Percentiles rank a stretch among this genome's conserved stretches.
phyloP scores from a whole-genome alignment of 2,329 filamentous ascomycete species.

The Teratosphaeria nubilosa region DNA sequence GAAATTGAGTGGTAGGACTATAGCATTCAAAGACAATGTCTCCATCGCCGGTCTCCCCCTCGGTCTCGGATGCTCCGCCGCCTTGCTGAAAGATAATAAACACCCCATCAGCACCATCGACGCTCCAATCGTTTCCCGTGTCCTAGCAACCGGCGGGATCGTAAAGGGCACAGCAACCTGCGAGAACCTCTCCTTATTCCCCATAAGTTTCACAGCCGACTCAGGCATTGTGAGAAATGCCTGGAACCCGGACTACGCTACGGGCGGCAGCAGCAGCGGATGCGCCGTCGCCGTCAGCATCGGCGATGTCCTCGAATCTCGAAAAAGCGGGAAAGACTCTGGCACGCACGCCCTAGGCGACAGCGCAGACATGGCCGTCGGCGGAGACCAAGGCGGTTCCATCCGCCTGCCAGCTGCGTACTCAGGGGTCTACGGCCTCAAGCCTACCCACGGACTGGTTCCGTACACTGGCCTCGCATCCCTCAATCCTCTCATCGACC shows the following conservation, averaged over 20 bases:
- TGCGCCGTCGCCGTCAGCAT: conserved; percentile 25
- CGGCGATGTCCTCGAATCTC: conserved; percentile 19
- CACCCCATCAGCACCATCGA: conserved; percentile 31
- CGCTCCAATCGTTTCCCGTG: conserved; percentile 35
- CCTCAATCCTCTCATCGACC: conserved; percentile 35
- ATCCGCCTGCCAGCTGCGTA: conserved; percentile 16
- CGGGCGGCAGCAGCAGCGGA: conserved; percentile 27
- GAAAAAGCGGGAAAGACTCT: conserved; percentile 13
- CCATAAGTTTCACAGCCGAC: conserved; percentile 34
- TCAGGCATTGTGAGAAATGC: conserved; percentile 37
- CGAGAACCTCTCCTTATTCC: conserved; percentile 38
- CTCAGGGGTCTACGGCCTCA: conserved; percentile 25
- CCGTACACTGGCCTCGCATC: conserved; percentile 36
- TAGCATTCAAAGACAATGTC: conserved; percentile 42
- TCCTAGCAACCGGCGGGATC: conserved; percentile 33
- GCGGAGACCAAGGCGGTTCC: conserved; percentile 22
- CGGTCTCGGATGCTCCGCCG: conserved; percentile 32
- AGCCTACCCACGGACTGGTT: conserved; percentile 33
- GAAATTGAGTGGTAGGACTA: conserved; percentile 19
- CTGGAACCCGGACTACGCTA: conserved; percentile 25
- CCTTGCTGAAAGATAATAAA: conserved; percentile 29
- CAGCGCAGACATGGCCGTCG: conserved; percentile 26
- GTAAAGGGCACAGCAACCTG: conserved; percentile 38
- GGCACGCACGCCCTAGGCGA: conserved; percentile 17
- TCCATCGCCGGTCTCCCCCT: conserved; percentile 35